These are phyloP conservation scores for Lumnitzera littorea DNA, from an alignment of 345 rosid genomes.

Conservation along the genomic window DNA sequence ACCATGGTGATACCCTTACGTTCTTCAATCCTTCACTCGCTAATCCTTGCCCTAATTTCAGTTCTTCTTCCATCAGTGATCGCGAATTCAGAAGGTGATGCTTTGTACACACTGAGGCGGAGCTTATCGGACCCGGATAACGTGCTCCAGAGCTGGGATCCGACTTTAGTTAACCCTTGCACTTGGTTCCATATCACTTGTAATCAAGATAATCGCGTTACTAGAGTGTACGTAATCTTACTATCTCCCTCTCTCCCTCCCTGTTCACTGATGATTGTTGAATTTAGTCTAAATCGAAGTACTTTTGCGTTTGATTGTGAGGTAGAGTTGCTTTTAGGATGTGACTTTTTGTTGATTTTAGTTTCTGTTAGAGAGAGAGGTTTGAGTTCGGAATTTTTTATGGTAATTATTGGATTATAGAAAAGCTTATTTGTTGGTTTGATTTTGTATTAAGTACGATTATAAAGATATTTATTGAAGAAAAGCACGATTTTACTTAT, in stretches of 20 bases:
- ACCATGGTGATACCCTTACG: constrained; percentile 40
- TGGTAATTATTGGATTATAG: no score
- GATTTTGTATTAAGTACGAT: no score
- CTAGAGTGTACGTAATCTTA: constrained; percentile 54
- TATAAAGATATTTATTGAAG: no score
- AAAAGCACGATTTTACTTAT: no score
- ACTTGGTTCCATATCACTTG: constrained; percentile 99
- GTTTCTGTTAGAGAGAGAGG: no score
- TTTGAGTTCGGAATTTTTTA: no score
- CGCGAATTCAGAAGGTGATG: constrained; percentile 88
- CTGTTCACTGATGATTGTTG: not conserved
- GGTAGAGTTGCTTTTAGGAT: no score
- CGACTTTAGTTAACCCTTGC: constrained; percentile 89
- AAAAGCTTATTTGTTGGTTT: no score
- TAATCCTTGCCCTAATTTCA: constrained; percentile 20
- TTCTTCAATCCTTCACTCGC: constrained; percentile 26
- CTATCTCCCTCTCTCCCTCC: not conserved
- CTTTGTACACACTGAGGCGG: constrained; percentile 59
- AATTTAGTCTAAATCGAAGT: no score
- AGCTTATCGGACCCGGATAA: constrained; percentile 76
- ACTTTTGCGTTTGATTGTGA: no score
- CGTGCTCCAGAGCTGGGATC: constrained; percentile 99
- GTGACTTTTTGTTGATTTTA: not conserved
- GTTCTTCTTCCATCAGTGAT: constrained; percentile 18
- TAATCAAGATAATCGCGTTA: constrained; percentile 80